Base-by-base conservation (phyloP, 208 protist genomes). In the Entamoeba invadens region DNA sequence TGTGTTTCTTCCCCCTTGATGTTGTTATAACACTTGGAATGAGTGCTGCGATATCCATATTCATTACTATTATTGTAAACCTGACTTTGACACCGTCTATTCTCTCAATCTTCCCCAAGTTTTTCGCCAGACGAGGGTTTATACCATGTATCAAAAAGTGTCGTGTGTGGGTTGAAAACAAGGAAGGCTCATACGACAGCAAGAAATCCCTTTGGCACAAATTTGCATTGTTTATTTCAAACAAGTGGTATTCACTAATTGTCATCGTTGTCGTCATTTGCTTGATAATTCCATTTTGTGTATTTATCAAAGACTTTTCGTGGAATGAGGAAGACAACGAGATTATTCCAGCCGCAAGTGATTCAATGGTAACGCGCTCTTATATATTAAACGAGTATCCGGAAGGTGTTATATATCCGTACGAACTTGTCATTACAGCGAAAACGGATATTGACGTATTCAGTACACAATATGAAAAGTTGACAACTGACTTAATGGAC, bases 11-110 rank as follows among this genome's bases (percentile, higher is more conserved):
- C 31, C 95, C 95, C 14, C 45, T 97, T 42, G 10, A 42, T 35
- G 91, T 96, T 93, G 92, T 97, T 91, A 93, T 92, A n/a, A 96
- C 96, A n/a, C 94, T 96, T 46, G 96, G 96, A 35, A 21, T 96
- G 45, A 94, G 93, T n/a, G 93, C 94, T 45, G 94, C 57, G 44
- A 5, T 97, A 91, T 50, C 94, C 6, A 38, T 96, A 45, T 2
- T 96, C 45, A 92, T 94, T 50, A 93, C 94, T 57, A 51, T 97
- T 38, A 35, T 95, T 77, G 50, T 95, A 45, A 96, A 95, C 57
- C 51, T 97, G 25, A 96, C 94, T 10, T 35, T 96, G 16, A 95
- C 95, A 50, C 96, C 96, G 35, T 92, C 96, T 21, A 68, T 96
- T 0, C 91, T 97, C 21, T 68, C 96, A 4, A 87, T 95, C 57